Evolutionary conservation across 371 early-diverging fungal species (phyloP), one percentile per base, ranked within the genome.

Genomic region (Rhizopus microsporus): DNA sequence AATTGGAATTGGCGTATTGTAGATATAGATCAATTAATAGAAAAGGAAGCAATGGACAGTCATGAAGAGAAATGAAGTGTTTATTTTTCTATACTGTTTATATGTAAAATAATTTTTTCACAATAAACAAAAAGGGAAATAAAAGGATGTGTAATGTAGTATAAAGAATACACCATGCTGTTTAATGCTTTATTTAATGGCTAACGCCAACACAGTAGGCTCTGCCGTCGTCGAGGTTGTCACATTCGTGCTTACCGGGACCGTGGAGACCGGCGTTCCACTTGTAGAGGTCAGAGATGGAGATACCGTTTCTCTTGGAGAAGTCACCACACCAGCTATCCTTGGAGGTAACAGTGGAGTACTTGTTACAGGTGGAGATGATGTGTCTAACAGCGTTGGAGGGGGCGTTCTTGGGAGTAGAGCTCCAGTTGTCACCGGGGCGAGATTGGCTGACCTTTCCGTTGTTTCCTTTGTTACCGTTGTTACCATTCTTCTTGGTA

Each of bases 21-120:
- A 5, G 85, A 85, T 62, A 74, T 85, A 49, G 85, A 85, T 63
- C 81, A 83, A 56, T 59, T 81, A 56, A 56, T 85, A 59, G 82
- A 79, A 54, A 76, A 79, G 59, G 82, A 82, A 44, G 65, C 67
- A 37, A 63, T 82, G 59, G 69, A 72, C 43, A 42, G 57, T 33
- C 50, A 67, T 32, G 30, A 56, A 30, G 42, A 53, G 42, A 33
- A 50, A 44, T 15, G 33, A 40, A 12, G 7, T n/a, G 29, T 48
- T 31, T 15, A 34, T 29, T 40, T 50, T 60, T 48, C 54, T 60
- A 54, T 42, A 52, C 10, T 42, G 39, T 38, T 16, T 40, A 29
- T 40, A 9, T 10, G 15, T 12, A 59, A 47, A 46, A 37, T 29
- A 33, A 23, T 23, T 23, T 23, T 23, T 23, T 23, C 23, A 23